Base-by-base conservation (phyloP, 2,329 filamentous ascomycete species). In the Cladosporium halotolerans region DNA sequence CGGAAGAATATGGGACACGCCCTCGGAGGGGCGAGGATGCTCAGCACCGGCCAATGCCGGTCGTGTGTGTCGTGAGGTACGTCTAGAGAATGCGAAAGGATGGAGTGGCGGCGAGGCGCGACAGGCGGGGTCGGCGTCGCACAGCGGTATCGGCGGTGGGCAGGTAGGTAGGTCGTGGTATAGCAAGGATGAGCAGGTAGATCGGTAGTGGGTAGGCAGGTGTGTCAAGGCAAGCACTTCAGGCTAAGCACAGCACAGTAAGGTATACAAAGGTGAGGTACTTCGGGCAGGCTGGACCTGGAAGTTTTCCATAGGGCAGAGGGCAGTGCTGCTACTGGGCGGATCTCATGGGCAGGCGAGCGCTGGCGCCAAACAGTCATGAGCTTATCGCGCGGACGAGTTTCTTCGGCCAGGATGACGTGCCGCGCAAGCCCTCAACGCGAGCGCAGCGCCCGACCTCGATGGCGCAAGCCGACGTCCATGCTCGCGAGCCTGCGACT, bases 391-490 rank as follows among this genome's bases (percentile, higher is more conserved):
- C 46, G 5, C 14, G 4, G 11, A 34, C 16, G 28, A 13, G 14
- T 28, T 28, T 28, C 23, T 28, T 28, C 23, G 36, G 38, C 46
- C n/a, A 9, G 34, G 23, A 49, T 49, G 46, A 49, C 46, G 46
- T 49, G 46, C 46, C 42, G 23, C 46, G 38, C 46, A 49, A 49
- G 19, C 19, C 46, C 23, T 48, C 46, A 49, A 42, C 46, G 36
- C 18, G 39, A 14, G 39, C 39, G 13, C n/a, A 28, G 23, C 23
- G 23, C 23, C 23, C 23, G 23, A 28, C 23, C 23, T 28, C 23
- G 23, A 28, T 28, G 23, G 23, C 23, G 23, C 23, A 28, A 28
- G 23, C 23, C 23, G 23, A 28, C 23, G 23, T 28, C 23, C 23
- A 28, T 28, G 23, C 23, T 5, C 7, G 3, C 16, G 16, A 18